phyloP scores from a whole-genome alignment of 441 rosid species.

The Adansonia gregorii region DNA sequence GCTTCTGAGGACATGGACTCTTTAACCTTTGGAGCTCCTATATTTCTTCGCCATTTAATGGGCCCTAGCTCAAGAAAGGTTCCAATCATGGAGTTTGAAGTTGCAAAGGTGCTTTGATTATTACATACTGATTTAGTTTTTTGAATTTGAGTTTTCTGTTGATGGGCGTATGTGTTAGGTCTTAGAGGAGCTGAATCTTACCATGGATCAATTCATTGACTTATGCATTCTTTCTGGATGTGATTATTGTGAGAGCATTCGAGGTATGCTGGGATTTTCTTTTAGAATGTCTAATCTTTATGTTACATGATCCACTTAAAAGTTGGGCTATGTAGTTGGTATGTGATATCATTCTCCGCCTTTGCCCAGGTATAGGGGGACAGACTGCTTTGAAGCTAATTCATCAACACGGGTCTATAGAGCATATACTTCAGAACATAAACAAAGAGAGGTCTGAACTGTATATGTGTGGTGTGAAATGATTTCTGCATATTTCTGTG shows the following conservation, averaged over 20 bases:
- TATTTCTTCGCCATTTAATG: constrained; percentile 97
- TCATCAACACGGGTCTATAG: constrained; percentile 90
- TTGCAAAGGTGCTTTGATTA: constrained; percentile 59
- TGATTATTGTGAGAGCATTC: constrained; percentile 96
- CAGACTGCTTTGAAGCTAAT: constrained; percentile 91
- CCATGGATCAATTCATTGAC: constrained; percentile 96
- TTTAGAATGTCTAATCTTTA: constrained; percentile 13
- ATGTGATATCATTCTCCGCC: constrained; percentile 12
- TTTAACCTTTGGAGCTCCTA: constrained; percentile 92
- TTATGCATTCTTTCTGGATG: constrained; percentile 97
- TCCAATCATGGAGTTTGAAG: constrained; percentile 93
- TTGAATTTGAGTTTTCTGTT: constrained; percentile 23
- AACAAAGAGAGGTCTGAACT: constrained; percentile 71
- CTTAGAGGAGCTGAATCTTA: constrained; percentile 82
- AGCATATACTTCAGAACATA: constrained; percentile 77
- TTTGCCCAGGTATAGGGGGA: constrained; percentile 83
- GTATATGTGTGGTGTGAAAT: constrained; percentile 1
- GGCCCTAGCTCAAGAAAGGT: constrained; percentile 93
- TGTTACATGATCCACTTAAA: constrained; percentile 9
- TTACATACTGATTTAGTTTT: constrained; percentile 1
- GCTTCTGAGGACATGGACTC: constrained; percentile 99
- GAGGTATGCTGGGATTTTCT: constrained; percentile 54
- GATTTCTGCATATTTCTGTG: neutral
- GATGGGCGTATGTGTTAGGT: constrained; percentile 48
- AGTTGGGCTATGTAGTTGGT: neutral